Evolutionary conservation across 2,329 filamentous ascomycete genomes (phyloP).

Genomic region (Grosmannia penicillata): DNA sequence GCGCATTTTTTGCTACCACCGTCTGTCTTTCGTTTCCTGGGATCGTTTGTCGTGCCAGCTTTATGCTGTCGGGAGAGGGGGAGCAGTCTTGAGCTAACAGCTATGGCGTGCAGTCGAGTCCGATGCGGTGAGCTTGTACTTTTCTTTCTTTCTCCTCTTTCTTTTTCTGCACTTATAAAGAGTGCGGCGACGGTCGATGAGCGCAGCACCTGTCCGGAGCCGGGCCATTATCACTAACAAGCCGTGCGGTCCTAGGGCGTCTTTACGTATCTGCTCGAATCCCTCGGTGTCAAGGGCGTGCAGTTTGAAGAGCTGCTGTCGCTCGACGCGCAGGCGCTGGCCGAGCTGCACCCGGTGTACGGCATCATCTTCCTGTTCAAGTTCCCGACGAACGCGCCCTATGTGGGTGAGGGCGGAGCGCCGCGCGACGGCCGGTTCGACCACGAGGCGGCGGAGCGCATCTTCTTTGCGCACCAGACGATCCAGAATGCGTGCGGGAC

Average conservation of each 20-base stretch:
- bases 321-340: conserved; percentile 63
- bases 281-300: conserved; percentile 78
- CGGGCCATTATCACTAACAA: not conserved
- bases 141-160: not conserved
- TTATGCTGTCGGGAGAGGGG: too few species aligned
- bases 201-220: too few species aligned
- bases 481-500: conserved; percentile 98
- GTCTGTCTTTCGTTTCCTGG: not conserved
- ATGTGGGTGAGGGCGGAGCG: conserved; percentile 40
- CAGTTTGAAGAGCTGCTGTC: conserved; percentile 95
- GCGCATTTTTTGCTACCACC: too few species aligned
- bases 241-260: conserved; percentile 48
- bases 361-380: conserved; percentile 99
- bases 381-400: conserved; percentile 60
- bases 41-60: not conserved
- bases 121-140: conserved; percentile 73
- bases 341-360: conserved; percentile 63
- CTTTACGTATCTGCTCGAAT: conserved; percentile 90
- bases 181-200: too few species aligned
- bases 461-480: conserved; percentile 94
- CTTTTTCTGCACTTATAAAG: not conserved
- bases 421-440: conserved; percentile 78
- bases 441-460: conserved; percentile 52
- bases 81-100: not conserved
- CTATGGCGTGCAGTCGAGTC: conserved; percentile 53